A percentile compares a stretch with the other conserved stretches of the same genome.
Conservation (phyloP, 2,329 filamentous ascomycete species). For the Stagonosporopsis chrysanthemi region DNA sequence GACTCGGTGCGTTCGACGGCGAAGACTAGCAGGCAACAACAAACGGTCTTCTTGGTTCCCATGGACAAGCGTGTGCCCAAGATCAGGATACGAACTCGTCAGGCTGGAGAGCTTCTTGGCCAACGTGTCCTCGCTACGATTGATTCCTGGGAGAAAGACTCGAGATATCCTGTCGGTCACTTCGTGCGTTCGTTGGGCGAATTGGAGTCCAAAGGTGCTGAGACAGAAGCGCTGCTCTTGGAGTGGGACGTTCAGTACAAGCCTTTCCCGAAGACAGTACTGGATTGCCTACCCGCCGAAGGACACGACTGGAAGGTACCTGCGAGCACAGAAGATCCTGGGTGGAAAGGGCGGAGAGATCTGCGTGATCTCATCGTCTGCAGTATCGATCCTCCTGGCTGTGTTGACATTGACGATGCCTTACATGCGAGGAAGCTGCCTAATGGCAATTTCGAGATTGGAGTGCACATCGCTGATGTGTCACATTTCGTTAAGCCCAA, state of each 20-base stretch:
- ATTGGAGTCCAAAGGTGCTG: conserved; percentile 94
- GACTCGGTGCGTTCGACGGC: conserved; percentile 78
- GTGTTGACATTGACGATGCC: conserved; percentile 98
- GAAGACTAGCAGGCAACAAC: conserved; percentile 81
- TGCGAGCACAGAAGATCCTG: conserved; percentile 76
- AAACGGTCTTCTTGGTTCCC: conserved; percentile 92
- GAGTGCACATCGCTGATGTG: conserved; percentile 99
- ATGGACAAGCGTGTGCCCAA: conserved; percentile 99
- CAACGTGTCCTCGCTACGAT: conserved; percentile 93
- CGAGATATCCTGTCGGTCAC: conserved; percentile 89
- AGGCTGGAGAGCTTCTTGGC: conserved; percentile 86
- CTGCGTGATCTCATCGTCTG: conserved; percentile 87
- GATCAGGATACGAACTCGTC: conserved; percentile 89
- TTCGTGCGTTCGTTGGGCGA: conserved; percentile 93
- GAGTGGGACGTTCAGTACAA: conserved; percentile 98
- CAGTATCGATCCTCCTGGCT: conserved; percentile 95
- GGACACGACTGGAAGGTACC: conserved; percentile 96
- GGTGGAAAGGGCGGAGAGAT: conserved; percentile 86
- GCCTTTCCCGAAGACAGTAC: conserved; percentile 92
- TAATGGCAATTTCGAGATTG: conserved; percentile 95
- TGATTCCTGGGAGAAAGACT: conserved; percentile 93
- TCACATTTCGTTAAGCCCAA: conserved; percentile 98
- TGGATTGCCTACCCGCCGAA: conserved; percentile 90
- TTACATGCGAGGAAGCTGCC: conserved; percentile 84
- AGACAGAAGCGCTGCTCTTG: conserved; percentile 91